phyloP scores from a whole-genome alignment of 768 basidiomycete species.

The Tricholoma terreum region DNA sequence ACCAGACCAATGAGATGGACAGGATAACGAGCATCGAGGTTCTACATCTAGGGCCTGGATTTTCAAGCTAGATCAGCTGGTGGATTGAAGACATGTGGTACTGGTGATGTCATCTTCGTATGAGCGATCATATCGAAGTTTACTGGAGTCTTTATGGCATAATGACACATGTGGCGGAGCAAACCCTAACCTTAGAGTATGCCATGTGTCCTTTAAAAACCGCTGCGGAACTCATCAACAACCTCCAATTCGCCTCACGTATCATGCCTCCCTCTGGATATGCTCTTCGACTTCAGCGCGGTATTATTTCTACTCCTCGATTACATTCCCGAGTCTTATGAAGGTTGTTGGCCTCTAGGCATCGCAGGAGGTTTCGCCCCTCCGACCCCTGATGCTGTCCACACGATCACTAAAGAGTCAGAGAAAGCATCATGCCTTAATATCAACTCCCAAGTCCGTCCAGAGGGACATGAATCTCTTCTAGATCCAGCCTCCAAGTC shows the following conservation, averaged over 20 bases:
- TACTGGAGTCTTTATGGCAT: no score
- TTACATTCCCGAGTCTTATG: neutral
- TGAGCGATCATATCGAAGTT: no score
- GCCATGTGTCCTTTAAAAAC: slow-evolving; percentile 5
- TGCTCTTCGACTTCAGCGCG: slow-evolving; percentile 59
- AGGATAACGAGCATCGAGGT: neutral
- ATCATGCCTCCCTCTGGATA: slow-evolving; percentile 49
- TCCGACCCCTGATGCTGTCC: slow-evolving; percentile 55
- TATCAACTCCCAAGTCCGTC: slow-evolving; percentile 47
- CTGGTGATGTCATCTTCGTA: no score
- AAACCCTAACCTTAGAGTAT: slow-evolving; percentile 4
- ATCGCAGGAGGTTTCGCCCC: slow-evolving; percentile 76
- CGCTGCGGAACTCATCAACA: neutral
- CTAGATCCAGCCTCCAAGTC: slow-evolving; percentile 40
- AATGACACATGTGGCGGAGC: neutral
- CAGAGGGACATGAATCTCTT: slow-evolving; percentile 43
- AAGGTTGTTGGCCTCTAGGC: slow-evolving; percentile 39
- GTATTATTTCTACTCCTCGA: slow-evolving; percentile 27
- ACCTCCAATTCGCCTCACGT: no score
- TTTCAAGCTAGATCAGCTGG: neutral
- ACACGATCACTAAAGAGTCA: slow-evolving; percentile 44
- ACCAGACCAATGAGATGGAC: neutral
- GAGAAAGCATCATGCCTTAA: slow-evolving; percentile 34
- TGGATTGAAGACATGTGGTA: neutral
- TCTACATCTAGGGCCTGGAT: neutral